A percentile compares a stretch with the other conserved stretches of the same genome.
Conservation (phyloP, 2,329 filamentous ascomycete genomes). For the Plectosphaerella sp. region DNA sequence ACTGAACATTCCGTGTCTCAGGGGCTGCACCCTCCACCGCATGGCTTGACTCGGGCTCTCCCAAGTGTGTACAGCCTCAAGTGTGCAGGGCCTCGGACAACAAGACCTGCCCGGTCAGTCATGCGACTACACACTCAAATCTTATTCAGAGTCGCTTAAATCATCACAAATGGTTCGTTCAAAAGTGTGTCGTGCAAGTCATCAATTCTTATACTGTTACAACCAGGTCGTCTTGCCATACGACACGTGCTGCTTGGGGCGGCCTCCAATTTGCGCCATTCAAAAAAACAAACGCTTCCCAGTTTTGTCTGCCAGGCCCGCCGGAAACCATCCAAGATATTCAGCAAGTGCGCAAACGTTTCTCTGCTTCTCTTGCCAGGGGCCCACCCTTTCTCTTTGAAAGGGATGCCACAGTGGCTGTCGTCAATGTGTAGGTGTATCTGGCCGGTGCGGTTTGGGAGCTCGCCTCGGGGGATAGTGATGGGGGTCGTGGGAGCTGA, state of each 20-base stretch:
- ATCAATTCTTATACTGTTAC: background rate
- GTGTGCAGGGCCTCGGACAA: too few relatives aligned
- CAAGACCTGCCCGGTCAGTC: too few relatives aligned
- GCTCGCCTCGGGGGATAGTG: background rate
- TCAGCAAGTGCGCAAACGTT: constrained; percentile 1
- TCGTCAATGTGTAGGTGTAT: constrained; percentile 1
- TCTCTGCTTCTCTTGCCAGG: background rate
- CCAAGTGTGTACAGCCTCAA: too few relatives aligned
- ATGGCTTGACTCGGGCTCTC: too few relatives aligned
- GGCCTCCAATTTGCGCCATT: background rate
- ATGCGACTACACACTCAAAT: too few relatives aligned
- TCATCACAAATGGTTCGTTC: background rate
- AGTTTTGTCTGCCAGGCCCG: constrained; percentile 1
- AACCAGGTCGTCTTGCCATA: background rate
- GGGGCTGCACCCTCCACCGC: too few relatives aligned
- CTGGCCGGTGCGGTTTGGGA: constrained; percentile 2
- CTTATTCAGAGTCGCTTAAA: too few relatives aligned
- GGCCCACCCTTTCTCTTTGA: background rate
- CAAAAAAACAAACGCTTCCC: background rate
- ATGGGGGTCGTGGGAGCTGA: background rate
- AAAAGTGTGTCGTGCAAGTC: background rate
- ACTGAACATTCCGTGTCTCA: too few relatives aligned
- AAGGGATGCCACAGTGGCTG: constrained; percentile 1
- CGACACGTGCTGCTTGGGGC: background rate
- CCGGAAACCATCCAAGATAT: background rate